Conservation (phyloP, 169 alveolate species). For the Plasmodium inui region DNA sequence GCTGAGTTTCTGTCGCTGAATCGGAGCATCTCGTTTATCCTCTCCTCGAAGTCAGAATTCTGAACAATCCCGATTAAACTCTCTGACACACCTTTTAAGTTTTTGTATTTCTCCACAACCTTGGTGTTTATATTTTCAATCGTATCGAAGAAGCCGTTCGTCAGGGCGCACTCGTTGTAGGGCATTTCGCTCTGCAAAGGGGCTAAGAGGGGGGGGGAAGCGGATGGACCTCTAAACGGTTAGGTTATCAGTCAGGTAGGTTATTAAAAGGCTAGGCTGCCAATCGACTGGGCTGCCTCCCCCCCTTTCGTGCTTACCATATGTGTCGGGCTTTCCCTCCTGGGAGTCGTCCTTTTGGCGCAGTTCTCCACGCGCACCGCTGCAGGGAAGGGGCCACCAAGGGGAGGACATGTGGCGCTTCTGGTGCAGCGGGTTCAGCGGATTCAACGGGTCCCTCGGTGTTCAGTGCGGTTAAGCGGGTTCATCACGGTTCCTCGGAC, state of each 20-base stretch:
- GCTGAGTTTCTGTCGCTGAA: conserved; percentile 35
- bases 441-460: too few relatives aligned
- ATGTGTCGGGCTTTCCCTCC: background rate
- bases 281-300: background rate
- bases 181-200: conserved; percentile 18
- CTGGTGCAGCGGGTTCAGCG: background rate
- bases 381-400: background rate
- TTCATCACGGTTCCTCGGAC: background rate
- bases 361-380: background rate
- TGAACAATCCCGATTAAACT: conserved; percentile 11
- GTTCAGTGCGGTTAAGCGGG: too few relatives aligned
- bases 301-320: background rate
- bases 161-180: conserved; percentile 55
- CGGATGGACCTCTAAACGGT: background rate
- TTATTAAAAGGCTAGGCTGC: background rate
- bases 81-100: conserved; percentile 43
- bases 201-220: background rate
- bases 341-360: background rate
- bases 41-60: conserved; percentile 38
- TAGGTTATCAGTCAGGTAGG: background rate
- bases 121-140: conserved; percentile 63
- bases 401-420: background rate
- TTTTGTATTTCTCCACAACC: conserved; percentile 51
- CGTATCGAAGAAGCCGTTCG: conserved; percentile 66
- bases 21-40: conserved; percentile 18